Conservation (phyloP, 73 alveolate genomes). For the Urostyla sp. region DNA sequence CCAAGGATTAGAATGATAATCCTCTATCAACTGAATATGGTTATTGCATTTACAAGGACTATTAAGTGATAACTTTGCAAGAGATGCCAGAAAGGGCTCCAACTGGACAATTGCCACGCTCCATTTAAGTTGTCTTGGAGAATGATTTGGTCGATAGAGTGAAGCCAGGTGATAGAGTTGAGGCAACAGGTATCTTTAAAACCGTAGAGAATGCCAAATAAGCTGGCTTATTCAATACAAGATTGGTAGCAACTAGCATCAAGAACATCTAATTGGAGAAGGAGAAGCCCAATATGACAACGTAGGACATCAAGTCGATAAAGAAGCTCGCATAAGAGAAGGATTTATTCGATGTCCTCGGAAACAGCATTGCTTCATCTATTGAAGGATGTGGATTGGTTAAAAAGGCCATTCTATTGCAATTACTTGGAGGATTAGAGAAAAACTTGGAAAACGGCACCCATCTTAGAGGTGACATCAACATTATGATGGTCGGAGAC, state of each 20-base stretch:
- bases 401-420: conserved; percentile 94
- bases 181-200: conserved; percentile 95
- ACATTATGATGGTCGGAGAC: conserved; percentile 98
- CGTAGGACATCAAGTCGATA: conserved; percentile 86
- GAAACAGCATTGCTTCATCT: conserved; percentile 97
- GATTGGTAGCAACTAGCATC: conserved; percentile 83
- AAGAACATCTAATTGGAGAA: conserved; percentile 70
- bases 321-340: conserved; percentile 85
- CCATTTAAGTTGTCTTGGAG: conserved; percentile 91
- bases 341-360: conserved; percentile 90
- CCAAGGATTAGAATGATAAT: conserved; percentile 88
- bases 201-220: conserved; percentile 74
- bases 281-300: conserved; percentile 80
- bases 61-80: conserved; percentile 90
- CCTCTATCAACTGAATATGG: conserved; percentile 96
- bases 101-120: conserved; percentile 98
- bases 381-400: conserved; percentile 95
- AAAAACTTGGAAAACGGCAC: conserved; percentile 94
- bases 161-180: conserved; percentile 99
- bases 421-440: conserved; percentile 97
- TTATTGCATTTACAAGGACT: conserved; percentile 87
- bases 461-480: conserved; percentile 99
- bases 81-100: conserved; percentile 99
- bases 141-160: conserved; percentile 96
- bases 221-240: conserved; percentile 84